Conservation (phyloP, 192 early-diverging fungal species). For the Coemansia sp. region DNA sequence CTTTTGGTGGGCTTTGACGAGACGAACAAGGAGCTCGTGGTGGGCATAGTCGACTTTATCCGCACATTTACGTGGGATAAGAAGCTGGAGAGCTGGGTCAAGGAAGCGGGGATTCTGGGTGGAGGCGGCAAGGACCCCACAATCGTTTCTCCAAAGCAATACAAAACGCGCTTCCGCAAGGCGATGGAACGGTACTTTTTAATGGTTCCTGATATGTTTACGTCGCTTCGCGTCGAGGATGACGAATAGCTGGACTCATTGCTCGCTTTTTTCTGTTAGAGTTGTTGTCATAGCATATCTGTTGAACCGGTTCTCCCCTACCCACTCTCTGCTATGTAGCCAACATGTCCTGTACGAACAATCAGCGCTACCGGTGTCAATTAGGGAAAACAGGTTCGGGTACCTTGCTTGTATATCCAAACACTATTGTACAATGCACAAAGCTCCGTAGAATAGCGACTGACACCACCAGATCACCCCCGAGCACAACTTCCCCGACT, state of each 20-base stretch:
- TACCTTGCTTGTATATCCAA: no score
- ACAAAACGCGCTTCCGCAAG: constrained; percentile 88
- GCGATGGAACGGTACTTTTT: constrained; percentile 94
- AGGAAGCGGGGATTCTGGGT: constrained; percentile 89
- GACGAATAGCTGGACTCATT: constrained; percentile 6
- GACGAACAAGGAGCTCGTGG: constrained; percentile 79
- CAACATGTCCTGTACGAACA: no score
- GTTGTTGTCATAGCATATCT: no score
- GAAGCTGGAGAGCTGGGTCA: constrained; percentile 97
- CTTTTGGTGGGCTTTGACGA: constrained; percentile 93
- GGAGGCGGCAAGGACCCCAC: constrained; percentile 91
- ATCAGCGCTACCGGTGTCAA: no score
- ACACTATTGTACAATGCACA: no score
- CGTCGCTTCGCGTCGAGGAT: constrained; percentile 22
- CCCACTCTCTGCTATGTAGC: no score
- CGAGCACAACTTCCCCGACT: no score
- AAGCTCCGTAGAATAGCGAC: no score
- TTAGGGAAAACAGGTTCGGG: no score
- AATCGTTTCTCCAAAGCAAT: constrained; percentile 93
- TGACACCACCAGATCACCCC: no score
- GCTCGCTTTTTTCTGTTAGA: no score
- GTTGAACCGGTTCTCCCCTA: no score
- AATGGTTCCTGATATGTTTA: constrained; percentile 74
- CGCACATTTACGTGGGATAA: constrained; percentile 99
- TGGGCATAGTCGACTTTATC: constrained; percentile 99